phyloP scores from a whole-genome alignment of 2,329 filamentous ascomycete genomes.

The Fusarium buharicum region DNA sequence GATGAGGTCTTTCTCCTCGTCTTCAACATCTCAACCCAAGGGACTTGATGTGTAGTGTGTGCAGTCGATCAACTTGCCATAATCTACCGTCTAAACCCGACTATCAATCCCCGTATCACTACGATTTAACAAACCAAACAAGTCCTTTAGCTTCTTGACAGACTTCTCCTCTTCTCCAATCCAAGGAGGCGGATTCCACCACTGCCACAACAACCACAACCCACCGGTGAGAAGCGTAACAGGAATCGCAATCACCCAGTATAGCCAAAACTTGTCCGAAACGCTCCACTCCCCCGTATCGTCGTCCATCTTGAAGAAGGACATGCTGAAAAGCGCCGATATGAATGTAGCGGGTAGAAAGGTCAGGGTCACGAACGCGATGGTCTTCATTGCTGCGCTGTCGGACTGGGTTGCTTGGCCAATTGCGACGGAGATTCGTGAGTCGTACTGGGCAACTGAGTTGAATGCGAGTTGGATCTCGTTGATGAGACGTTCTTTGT shows the following conservation, averaged over 20 bases:
- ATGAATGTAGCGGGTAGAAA: constrained; percentile 65
- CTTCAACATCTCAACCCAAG: no score
- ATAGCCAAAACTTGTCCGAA: constrained; percentile 51
- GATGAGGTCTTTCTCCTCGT: no score
- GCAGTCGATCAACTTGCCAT: not conserved
- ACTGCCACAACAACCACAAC: constrained; percentile 37
- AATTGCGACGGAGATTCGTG: constrained; percentile 53
- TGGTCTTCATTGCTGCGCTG: constrained; percentile 62
- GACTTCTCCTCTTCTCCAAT: constrained; percentile 23
- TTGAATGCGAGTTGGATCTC: constrained; percentile 65
- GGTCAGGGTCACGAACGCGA: constrained; percentile 59
- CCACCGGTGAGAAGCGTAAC: constrained; percentile 41
- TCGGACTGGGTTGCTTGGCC: constrained; percentile 56
- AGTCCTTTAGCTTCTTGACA: not conserved
- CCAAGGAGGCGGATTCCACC: not conserved
- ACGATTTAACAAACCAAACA: not conserved
- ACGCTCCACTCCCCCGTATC: constrained; percentile 43
- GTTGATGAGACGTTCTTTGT: constrained; percentile 60
- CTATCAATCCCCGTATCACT: not conserved
- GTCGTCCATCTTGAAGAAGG: constrained; percentile 53
- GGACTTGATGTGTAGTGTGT: no score
- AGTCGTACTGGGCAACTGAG: constrained; percentile 55
- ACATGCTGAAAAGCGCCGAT: constrained; percentile 59
- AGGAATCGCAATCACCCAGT: constrained; percentile 49
- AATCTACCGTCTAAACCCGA: not conserved